These are phyloP conservation scores for Prunus mira DNA, from an alignment of 306 rosid species.

Conservation along the genomic window DNA sequence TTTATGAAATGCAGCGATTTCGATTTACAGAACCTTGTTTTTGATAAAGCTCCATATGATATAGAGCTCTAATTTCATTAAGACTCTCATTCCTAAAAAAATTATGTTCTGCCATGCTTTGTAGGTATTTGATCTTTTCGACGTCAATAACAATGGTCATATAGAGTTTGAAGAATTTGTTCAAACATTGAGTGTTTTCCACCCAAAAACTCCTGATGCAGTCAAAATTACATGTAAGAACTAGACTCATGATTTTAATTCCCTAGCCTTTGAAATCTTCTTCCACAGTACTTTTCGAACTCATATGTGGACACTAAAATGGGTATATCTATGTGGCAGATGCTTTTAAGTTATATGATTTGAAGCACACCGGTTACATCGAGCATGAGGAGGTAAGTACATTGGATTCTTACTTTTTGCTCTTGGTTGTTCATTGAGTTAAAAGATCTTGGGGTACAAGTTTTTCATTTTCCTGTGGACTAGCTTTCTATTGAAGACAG, in stretches of 20 bases:
- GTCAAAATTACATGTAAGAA: constrained; percentile 47
- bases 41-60: neutral
- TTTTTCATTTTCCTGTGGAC: neutral
- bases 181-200: constrained; percentile 48
- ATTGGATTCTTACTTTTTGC: neutral
- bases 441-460: neutral
- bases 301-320: neutral
- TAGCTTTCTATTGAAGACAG: no score
- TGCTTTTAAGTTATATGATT: constrained; percentile 60
- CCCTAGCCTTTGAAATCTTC: neutral
- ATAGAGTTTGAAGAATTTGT: constrained; percentile 66
- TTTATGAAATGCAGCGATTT: no score
- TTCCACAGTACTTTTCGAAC: neutral
- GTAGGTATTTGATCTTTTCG: constrained; percentile 60
- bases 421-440: neutral
- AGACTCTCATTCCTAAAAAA: neutral
- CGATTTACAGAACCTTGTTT: no score
- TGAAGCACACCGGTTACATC: constrained; percentile 51
- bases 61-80: neutral
- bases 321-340: constrained; percentile 27
- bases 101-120: neutral
- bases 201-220: constrained; percentile 46
- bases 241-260: neutral
- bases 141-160: constrained; percentile 42
- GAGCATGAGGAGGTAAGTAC: constrained; percentile 41